Evolutionary conservation across 2,329 filamentous ascomycete genomes (phyloP).

Genomic region (Pezicula radicicola): DNA sequence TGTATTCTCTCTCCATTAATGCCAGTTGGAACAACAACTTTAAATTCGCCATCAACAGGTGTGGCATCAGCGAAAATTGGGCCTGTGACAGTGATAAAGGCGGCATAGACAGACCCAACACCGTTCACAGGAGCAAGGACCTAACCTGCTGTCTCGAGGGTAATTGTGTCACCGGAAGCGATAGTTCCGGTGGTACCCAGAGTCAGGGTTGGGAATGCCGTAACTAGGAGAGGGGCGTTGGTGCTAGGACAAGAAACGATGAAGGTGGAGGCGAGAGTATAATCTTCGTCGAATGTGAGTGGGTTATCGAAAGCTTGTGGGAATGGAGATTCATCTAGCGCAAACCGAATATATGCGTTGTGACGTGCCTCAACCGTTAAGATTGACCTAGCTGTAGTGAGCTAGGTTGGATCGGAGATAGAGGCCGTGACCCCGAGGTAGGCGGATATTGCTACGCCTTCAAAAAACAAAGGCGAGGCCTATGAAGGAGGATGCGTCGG

Average conservation of each 20-base stretch:
- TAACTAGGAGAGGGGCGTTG: conserved; percentile 54
- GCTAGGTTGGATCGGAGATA: conserved; percentile 54
- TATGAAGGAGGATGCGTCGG: conserved; percentile 46
- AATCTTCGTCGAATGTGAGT: conserved; percentile 55
- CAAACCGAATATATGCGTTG: conserved; percentile 55
- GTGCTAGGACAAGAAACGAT: conserved; percentile 51
- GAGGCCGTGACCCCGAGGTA: conserved; percentile 61
- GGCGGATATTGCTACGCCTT: conserved; percentile 55
- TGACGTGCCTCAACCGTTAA: conserved; percentile 64
- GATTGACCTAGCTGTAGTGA: conserved; percentile 60
- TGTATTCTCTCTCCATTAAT: conserved; percentile 31
- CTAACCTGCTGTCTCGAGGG: conserved; percentile 23
- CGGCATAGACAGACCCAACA: conserved; percentile 28
- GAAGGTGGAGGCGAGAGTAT: conserved; percentile 62
- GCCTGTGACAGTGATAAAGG: conserved; percentile 37
- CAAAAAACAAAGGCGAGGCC: conserved; percentile 48
- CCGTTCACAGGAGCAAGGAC: conserved; percentile 17
- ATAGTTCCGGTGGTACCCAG: conserved; percentile 18
- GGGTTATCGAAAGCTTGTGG: conserved; percentile 59
- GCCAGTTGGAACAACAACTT: conserved; percentile 27
- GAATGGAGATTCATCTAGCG: conserved; percentile 47
- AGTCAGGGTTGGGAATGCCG: conserved; percentile 51
- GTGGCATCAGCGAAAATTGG: conserved; percentile 28
- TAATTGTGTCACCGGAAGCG: conserved; percentile 18
- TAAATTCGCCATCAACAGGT: conserved; percentile 20